Conservation (phyloP, 148 eudicot genomes). For the Chenopodium berlandieri region DNA sequence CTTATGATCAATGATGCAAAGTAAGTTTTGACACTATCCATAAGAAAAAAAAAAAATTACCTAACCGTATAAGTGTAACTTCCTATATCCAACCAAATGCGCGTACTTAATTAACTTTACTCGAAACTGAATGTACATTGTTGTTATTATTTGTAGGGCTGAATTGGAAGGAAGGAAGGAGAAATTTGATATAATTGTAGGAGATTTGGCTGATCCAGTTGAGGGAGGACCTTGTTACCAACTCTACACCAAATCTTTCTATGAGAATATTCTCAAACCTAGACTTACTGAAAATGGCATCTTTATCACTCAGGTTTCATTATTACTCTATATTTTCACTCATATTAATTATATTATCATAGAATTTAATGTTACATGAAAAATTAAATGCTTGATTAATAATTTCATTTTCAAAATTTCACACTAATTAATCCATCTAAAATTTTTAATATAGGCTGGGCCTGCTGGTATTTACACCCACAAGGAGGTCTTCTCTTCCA, state of each 20-base stretch:
- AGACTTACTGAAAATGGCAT: slow-evolving; percentile 58
- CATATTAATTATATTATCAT: too few relatives aligned
- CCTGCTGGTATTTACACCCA: slow-evolving; percentile 81
- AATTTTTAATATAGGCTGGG: slow-evolving; percentile 50
- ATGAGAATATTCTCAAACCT: slow-evolving; percentile 65
- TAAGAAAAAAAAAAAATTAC: too few relatives aligned
- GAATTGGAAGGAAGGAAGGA: slow-evolving; percentile 55
- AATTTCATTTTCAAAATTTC: too few relatives aligned
- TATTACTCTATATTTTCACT: too few relatives aligned
- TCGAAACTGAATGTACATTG: background rate
- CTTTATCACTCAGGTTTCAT: slow-evolving; percentile 72
- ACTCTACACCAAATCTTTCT: slow-evolving; percentile 75
- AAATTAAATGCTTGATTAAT: too few relatives aligned
- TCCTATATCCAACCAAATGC: background rate
- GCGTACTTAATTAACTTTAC: background rate
- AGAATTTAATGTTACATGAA: too few relatives aligned
- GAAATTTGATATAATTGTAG: slow-evolving; percentile 70
- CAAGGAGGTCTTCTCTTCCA: slow-evolving; percentile 76
- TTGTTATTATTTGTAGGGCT: slow-evolving; percentile 35
- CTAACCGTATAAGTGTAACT: background rate
- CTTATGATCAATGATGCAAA: slow-evolving; percentile 76
- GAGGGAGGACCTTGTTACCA: slow-evolving; percentile 90
- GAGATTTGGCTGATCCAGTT: slow-evolving; percentile 86
- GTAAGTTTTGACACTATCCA: slow-evolving; percentile 28
- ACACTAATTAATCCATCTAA: too few relatives aligned